Evolutionary conservation across 1,139 yeast genomes (phyloP), one percentile per base, ranked within the genome.

Genomic region (Candida sp.): DNA sequence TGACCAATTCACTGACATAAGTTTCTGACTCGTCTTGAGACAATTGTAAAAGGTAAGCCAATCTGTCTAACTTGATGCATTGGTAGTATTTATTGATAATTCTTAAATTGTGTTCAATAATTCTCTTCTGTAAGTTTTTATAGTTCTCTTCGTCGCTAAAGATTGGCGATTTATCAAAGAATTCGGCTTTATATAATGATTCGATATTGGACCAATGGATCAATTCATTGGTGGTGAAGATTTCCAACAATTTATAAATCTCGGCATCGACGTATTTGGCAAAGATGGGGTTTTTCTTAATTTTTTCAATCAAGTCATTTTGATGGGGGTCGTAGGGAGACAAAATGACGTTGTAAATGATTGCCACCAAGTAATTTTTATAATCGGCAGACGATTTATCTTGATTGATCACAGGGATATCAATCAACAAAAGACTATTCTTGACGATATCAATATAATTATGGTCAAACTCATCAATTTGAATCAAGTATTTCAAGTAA

Each of bases 201-300:
- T 87, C 89, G 49, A 93, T 86, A 50, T 79, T 77, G 41, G 95
- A 89, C 97, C 97, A 90, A 61, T 95, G 85, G 76, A 91, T 91
- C 54, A 93, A 78, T 65, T 93, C 99, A 49, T 82, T 79, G 19
- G 93, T 87, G 39, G 96, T 91, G 69, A 93, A 93, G 47, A 85
- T 75, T 56, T 87, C 88, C 52, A 91, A 77, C 47, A 93, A 74
- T 49, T 85, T 82, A 50, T 77, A 78, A 36, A 70, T 60, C 41
- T 64, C 83, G 79, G 49, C 70, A 57, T 53, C 87, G 78, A 69
- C 73, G 49, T 88, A 70, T 61, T 86, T 83, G 50, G 77, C 73
- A 55, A 93, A 73, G 40, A 79, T 77, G 35, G 82, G 66, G 61
- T 91, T 96, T 41, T 66, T 55, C 53, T 82, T 82, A 49, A 91